Evolutionary conservation across 768 basidiomycete genomes (phyloP), one percentile per base, ranked within the genome.

Genomic region (Tylopilus vinaceipallidus): DNA sequence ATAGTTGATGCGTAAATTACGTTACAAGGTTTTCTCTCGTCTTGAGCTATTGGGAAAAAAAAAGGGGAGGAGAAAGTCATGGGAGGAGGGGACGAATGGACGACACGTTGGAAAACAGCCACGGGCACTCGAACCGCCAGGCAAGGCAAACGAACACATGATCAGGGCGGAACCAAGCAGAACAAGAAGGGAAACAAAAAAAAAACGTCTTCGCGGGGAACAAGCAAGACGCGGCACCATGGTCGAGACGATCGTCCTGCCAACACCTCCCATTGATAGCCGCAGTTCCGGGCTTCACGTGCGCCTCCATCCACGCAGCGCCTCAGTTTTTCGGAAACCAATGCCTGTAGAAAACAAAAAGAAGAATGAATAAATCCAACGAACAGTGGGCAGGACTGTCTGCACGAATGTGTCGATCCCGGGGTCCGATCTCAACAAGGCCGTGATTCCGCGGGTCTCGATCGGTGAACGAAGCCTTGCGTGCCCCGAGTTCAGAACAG

Each of bases 1-100:
- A 66, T 66, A 66, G 64, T 66, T 66, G 61, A 66, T 60, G 45
- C 48, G 57, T 66, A 66, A 55, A 52, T 58, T 69, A 67, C 63
- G 63, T 53, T 66, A 66, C 64, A 68, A 17, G 42, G 43, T 55
- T 51, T n/a, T n/a, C n/a, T n/a, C n/a, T n/a, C 53, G 47, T 58
- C 42, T 65, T 53, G 48, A 42, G 43, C 47, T 55, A 53, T 45
- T 34, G 27, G 29, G n/a, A 40, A 38, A n/a, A n/a, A n/a, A n/a
- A n/a, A n/a, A n/a, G n/a, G n/a, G n/a, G n/a, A n/a, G n/a, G n/a
- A n/a, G n/a, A n/a, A n/a, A n/a, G n/a, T n/a, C n/a, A n/a, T n/a
- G n/a, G n/a, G n/a, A n/a, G n/a, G n/a, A n/a, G n/a, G n/a, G n/a
- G n/a, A n/a, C n/a, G n/a, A n/a, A n/a, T n/a, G n/a, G n/a, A 40